Evolutionary conservation across 345 rosid species (phyloP).

Genomic region (Lenwebbia sp.): DNA sequence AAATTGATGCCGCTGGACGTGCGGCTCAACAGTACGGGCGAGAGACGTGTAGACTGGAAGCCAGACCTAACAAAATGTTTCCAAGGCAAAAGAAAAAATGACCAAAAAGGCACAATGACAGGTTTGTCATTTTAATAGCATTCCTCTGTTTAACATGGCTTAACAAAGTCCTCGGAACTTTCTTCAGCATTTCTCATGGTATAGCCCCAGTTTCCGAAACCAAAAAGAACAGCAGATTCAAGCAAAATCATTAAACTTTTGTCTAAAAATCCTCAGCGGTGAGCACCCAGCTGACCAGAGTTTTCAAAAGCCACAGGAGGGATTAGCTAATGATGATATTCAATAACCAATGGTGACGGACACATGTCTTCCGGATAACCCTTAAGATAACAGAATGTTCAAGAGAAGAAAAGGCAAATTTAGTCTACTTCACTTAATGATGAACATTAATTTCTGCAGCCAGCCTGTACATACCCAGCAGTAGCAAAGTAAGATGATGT

Average conservation of each 20-base stretch:
- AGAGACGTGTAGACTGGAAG: background rate
- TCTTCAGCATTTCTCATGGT: background rate
- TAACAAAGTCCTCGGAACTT: background rate
- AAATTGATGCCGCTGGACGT: background rate
- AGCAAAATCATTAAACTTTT: background rate
- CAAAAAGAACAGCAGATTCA: background rate
- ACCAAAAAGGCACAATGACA: background rate
- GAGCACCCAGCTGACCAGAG: background rate
- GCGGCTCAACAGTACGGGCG: background rate
- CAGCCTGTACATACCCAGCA: background rate
- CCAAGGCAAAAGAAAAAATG: background rate
- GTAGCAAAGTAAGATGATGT: background rate
- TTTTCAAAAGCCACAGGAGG: background rate
- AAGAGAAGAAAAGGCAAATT: background rate
- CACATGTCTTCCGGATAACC: background rate
- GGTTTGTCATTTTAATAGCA: background rate
- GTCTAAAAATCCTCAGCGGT: background rate
- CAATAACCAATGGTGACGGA: background rate
- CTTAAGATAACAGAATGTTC: background rate
- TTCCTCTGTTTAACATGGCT: background rate
- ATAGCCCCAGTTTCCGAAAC: background rate
- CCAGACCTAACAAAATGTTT: background rate
- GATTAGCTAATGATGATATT: background rate
- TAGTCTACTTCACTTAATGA: background rate
- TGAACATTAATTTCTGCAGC: background rate